Conservation (phyloP, 768 basidiomycete genomes). For the Auricularia heimuer region DNA sequence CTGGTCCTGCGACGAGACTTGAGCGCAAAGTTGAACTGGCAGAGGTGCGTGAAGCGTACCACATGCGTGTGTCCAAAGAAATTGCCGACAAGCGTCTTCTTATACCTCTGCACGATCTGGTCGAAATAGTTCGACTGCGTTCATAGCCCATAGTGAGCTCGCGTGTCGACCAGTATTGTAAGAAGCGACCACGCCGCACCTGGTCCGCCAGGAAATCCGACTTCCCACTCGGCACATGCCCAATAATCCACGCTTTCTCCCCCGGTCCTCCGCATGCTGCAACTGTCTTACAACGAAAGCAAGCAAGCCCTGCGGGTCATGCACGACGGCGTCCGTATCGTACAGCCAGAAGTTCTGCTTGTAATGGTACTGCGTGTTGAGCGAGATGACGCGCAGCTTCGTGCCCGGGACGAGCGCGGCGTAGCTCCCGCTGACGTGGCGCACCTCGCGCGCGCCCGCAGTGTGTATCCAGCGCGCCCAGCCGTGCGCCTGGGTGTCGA, state of each 20-base stretch:
- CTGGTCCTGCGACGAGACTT: constrained; percentile 33
- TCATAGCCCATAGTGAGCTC: neutral
- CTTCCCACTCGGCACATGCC: constrained; percentile 46
- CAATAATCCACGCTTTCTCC: constrained; percentile 53
- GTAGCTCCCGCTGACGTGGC: constrained; percentile 47
- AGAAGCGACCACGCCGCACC: constrained; percentile 19
- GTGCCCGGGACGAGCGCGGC: constrained; percentile 38
- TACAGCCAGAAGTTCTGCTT: constrained; percentile 54
- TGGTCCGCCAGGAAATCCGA: constrained; percentile 42
- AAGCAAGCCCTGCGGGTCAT: constrained; percentile 54
- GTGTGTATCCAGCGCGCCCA: constrained; percentile 46
- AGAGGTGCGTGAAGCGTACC: constrained; percentile 15
- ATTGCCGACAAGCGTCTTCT: constrained; percentile 46
- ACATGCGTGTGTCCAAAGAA: constrained; percentile 55
- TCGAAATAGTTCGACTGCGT: constrained; percentile 51
- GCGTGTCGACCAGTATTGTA: neutral
- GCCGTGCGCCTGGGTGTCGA: constrained; percentile 38
- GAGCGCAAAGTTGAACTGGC: neutral
- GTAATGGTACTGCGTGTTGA: constrained; percentile 57
- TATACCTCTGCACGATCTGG: constrained; percentile 52
- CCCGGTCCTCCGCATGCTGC: constrained; percentile 49
- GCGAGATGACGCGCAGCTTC: constrained; percentile 42
- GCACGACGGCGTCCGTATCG: constrained; percentile 31
- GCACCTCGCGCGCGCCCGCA: constrained; percentile 32
- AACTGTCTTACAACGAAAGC: constrained; percentile 43